phyloP scores from a whole-genome alignment of 140 eudicot genomes.

The Bidens hawaiensis region DNA sequence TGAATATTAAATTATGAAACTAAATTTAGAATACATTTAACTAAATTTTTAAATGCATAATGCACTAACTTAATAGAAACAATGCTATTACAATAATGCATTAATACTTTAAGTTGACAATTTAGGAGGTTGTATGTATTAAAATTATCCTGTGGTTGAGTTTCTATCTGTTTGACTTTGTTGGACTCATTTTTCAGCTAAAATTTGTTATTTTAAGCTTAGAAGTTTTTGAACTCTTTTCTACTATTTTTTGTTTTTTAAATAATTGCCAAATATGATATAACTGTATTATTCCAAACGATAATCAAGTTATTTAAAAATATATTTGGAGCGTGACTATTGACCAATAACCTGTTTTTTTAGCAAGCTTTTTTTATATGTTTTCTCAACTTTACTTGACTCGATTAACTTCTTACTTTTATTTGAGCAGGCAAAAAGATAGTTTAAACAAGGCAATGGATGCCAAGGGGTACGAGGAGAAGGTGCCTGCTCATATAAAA shows the following conservation, averaged over 20 bases:
- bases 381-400: neutral
- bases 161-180: neutral
- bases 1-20: too few relatives aligned
- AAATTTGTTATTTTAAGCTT: too few relatives aligned
- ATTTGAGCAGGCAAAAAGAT: slow-evolving; percentile 63
- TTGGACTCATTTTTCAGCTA: too few relatives aligned
- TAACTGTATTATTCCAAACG: too few relatives aligned
- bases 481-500: slow-evolving; percentile 54
- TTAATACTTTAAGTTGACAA: neutral
- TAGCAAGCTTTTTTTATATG: neutral
- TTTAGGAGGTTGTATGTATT: neutral
- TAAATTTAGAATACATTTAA: too few relatives aligned
- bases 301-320: too few relatives aligned
- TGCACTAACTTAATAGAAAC: too few relatives aligned
- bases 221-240: too few relatives aligned
- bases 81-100: too few relatives aligned
- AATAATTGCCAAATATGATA: too few relatives aligned
- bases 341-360: neutral
- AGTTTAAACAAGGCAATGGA: slow-evolving; percentile 45
- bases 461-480: slow-evolving; percentile 65
- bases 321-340: neutral
- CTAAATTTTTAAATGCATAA: too few relatives aligned
- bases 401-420: neutral
- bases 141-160: neutral
- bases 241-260: too few relatives aligned